Conservation (phyloP, 2,329 filamentous ascomycete genomes). For the Leptodontidium sp. region DNA sequence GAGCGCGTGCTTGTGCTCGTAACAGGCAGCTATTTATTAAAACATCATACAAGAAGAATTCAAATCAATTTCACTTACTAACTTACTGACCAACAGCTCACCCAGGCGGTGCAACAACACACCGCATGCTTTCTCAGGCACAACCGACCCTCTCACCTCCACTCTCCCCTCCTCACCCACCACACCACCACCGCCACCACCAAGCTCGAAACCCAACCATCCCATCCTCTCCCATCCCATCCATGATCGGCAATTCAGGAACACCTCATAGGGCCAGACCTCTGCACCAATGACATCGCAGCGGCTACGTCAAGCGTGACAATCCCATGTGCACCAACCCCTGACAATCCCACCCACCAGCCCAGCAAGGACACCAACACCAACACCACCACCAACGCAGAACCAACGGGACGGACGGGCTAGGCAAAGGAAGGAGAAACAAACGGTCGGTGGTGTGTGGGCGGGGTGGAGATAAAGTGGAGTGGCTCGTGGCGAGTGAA, state of each 20-base stretch:
- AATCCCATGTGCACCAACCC: constrained; percentile 11
- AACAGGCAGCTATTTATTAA: not conserved
- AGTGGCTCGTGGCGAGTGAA: constrained; percentile 9
- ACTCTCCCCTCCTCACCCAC: not conserved
- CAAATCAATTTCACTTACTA: too few relatives aligned
- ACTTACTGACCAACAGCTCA: not conserved
- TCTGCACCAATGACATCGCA: constrained; percentile 6
- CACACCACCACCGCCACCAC: not conserved
- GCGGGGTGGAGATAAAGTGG: not conserved
- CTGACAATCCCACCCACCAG: constrained; percentile 1
- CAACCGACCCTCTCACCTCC: not conserved
- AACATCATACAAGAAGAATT: too few relatives aligned
- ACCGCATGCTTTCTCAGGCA: not conserved
- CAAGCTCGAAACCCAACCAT: not conserved
- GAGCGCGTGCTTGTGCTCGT: not conserved
- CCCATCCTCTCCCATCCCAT: not conserved
- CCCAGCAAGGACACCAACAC: too few relatives aligned
- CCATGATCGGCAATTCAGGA: constrained; percentile 16
- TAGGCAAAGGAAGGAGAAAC: not conserved
- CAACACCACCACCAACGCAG: not conserved
- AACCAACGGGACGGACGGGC: constrained; percentile 2
- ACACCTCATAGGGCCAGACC: constrained; percentile 20
- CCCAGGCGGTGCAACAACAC: not conserved
- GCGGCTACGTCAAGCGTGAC: constrained; percentile 18
- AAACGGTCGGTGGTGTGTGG: not conserved